Evolutionary conservation across 176 grass and related monocot species (phyloP), one percentile per base, ranked within the genome.

Genomic region (Hsuehochloa calcarea): DNA sequence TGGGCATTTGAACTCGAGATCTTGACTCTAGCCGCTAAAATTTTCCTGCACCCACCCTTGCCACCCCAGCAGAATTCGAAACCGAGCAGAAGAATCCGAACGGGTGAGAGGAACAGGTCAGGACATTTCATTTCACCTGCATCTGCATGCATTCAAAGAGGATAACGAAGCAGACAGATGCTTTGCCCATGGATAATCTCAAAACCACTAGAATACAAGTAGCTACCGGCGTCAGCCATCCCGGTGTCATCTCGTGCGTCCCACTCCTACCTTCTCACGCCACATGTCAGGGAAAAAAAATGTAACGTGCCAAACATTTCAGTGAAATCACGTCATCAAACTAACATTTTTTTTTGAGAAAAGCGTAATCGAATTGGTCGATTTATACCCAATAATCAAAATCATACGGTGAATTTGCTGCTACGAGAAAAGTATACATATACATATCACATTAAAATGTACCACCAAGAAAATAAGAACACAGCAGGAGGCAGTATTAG

Each of bases 91-190:
- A 77, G 34, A 56, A 43, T 71, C 66, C 80, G 70, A 41, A 17
- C 13, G 23, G 50, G n/a, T 11, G 79, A 81, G 27, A 6, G 34
- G 34, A n/a, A 20, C 20, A 4, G 8, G 50, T 59, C 68, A 14
- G 34, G 63, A 34, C 78, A 65, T 26, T 76, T 75, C 26, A 11
- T 80, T 54, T 81, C 38, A 38, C 3, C 14, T n/a, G 63, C 65
- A 35, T 82, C 14, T n/a, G 63, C 65, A 35, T 82, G 65, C 56
- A 29, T 72, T 84, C 79, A 89, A 86, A 86, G 72, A 41, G 78
- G n/a, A 77, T 82, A 77, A 54, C 0, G 5, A 43, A 15, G 52
- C 17, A 49, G 41, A 54, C 31, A 23, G 70, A 76, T 70, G 50
- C 47, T 80, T 80, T 11, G 17, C 15, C 50, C 7, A 45, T 9